Conservation (phyloP, 2,329 filamentous ascomycete genomes). For the Botrytis elliptica region DNA sequence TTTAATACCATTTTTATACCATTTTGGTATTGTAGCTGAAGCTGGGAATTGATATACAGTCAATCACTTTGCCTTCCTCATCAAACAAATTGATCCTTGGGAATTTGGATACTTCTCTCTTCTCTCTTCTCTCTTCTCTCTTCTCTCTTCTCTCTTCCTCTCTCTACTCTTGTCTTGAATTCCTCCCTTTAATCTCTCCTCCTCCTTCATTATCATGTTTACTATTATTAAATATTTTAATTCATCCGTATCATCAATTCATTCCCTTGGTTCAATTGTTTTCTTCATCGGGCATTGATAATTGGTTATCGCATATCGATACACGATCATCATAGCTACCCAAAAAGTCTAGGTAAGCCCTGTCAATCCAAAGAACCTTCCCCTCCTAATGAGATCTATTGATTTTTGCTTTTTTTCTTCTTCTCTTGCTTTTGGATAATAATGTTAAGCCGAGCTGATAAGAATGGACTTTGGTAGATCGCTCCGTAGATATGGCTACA, state of each 20-base stretch:
- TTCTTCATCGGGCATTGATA: slow-evolving; percentile 24
- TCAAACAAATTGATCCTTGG: background rate
- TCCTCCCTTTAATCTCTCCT: background rate
- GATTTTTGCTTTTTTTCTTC: background rate
- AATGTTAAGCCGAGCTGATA: slow-evolving; percentile 24
- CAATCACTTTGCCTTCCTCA: slow-evolving; percentile 1
- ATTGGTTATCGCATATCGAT: slow-evolving; percentile 23
- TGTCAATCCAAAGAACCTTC: slow-evolving; percentile 9
- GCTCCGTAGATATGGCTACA: slow-evolving; percentile 30
- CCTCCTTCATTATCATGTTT: slow-evolving; percentile 13
- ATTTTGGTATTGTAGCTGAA: background rate
- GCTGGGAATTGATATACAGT: background rate
- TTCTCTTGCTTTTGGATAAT: slow-evolving; percentile 4
- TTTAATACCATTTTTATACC: background rate
- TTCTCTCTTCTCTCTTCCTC: background rate
- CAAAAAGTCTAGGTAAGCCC: slow-evolving; percentile 29
- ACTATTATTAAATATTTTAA: background rate
- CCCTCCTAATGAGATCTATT: slow-evolving; percentile 12
- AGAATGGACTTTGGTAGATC: slow-evolving; percentile 10
- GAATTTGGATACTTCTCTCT: background rate
- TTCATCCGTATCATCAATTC: slow-evolving; percentile 5
- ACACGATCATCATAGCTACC: slow-evolving; percentile 30
- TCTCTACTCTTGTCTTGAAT: background rate
- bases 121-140: background rate
- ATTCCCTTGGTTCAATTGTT: slow-evolving; percentile 19